phyloP scores from a whole-genome alignment of 768 basidiomycete species.

The Auriscalpium vulgare region DNA sequence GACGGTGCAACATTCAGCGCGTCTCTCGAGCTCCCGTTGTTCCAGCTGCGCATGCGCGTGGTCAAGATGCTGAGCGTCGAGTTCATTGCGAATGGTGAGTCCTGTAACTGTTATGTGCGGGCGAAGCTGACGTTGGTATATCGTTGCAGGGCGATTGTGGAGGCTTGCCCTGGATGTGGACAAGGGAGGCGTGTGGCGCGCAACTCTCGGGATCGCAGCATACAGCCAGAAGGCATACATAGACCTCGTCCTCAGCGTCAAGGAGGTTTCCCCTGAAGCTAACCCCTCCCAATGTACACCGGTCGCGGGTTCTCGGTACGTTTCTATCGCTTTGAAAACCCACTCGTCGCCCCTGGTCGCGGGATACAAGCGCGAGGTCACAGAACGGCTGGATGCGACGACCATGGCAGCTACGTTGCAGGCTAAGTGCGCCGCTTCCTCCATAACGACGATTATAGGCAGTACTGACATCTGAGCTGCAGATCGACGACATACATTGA shows the following conservation, averaged over 20 bases:
- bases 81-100: conserved; percentile 53
- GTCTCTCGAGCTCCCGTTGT: conserved; percentile 43
- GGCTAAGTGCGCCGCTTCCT: conserved; percentile 25
- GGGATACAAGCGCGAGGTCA: too few relatives aligned
- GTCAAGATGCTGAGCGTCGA: conserved; percentile 46
- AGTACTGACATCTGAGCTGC: neutral
- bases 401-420: conserved; percentile 22
- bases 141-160: neutral
- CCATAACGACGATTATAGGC: neutral
- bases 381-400: too few relatives aligned
- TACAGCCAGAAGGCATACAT: too few relatives aligned
- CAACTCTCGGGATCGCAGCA: too few relatives aligned
- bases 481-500: conserved; percentile 8
- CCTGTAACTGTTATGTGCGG: neutral
- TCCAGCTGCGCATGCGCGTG: conserved; percentile 67
- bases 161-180: neutral
- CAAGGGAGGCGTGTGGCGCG: neutral
- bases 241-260: too few relatives aligned
- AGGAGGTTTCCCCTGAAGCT: too few relatives aligned
- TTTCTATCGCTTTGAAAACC: too few relatives aligned
- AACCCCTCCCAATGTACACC: too few relatives aligned
- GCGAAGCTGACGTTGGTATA: neutral
- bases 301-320: too few relatives aligned
- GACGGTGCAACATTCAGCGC: conserved; percentile 49
- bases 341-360: too few relatives aligned